Evolutionary conservation across 1,284 basidiomycete genomes (phyloP), one percentile per base, ranked within the genome.

Genomic region (Apiotrichum montevideense): DNA sequence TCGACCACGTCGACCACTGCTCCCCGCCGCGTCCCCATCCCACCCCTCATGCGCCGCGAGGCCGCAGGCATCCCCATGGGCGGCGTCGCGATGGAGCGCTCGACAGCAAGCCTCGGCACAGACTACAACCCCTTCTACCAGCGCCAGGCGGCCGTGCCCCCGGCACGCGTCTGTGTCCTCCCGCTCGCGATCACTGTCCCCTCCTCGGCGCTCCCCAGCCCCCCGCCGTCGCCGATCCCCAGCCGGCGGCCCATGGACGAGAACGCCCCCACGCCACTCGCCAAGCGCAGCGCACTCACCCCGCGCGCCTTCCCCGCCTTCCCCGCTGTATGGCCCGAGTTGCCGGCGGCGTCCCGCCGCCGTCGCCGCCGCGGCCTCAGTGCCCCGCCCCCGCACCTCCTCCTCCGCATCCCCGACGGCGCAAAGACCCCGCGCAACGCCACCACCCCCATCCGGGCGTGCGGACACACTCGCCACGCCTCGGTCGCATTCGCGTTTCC

Each of bases 101-200:
- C 39, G 1, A 46, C 44, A 2, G 52, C 53, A 11, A 53, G 54
- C 21, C 35, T 55, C n/a, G 59, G 59, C 7, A 55, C 52, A n/a
- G 59, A 61, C 56, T 54, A 54, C 39, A 61, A 61, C 59, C 59
- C 59, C 4, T 54, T 54, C 49, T 48, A 48, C 35, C 15, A 9
- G 6, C 46, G 46, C 4, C 35, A 21, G n/a, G 33, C 46, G n/a
- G 34, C 9, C 11, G 46, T 10, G n/a, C 34, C 6, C 46, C 46
- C 46, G 34, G 46, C n/a, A 11, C 46, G 5, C 46, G 46, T 4
- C 29, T 14, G 3, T 11, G 6, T 35, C 29, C 46, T 3, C 46
- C 33, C 46, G 5, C 13, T 11, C 15, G 14, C 5, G 32, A 5
- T 34, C 46, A 14, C 32, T 11, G 9, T 35, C 46, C 34, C 46